Base-by-base conservation (phyloP, 2,329 filamentous ascomycete genomes). In the Karstenula rhodostoma region DNA sequence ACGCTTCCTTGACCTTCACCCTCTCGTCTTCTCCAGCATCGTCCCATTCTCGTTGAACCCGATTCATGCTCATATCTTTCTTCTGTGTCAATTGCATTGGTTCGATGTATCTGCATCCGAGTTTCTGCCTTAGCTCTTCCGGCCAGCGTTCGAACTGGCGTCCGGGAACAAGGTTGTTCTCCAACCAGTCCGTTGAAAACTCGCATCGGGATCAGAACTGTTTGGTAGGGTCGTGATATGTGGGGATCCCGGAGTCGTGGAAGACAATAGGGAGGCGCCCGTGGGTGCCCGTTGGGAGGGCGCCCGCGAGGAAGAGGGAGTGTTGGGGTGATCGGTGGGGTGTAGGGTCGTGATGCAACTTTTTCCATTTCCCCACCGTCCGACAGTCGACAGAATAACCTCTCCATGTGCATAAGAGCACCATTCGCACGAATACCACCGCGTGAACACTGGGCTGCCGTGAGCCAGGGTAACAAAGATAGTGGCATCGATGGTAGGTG, bases 1-100 rank as follows among this genome's bases (percentile, higher is more conserved):
- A 65, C 22, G 19, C 52, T 9, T 53, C 46, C 54, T 59, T 44
- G 23, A 64, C 50, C 35, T 58, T 33, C 44, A 40, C 44, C 37
- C 40, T 33, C 46, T 51, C 25, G 25, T 29, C 42, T 9, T 32
- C 33, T 19, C 10, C 19, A 27, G 43, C 19, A 4, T 46, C 22
- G 23, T 46, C 23, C 43, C 42, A 44, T n/a, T 46, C 43, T 13
- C 19, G 23, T 4, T 46, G 43, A 13, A 46, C 10, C 12, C 43
- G 43, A 2, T 46, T 46, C 43, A 25, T 10, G 13, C 22, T 27
- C 2, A 46, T 12, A 46, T 23, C 9, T 4, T 13, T 23, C 5
- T 23, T 46, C 23, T 46, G n/a, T 13, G 25, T 23, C 43, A 46
- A 10, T 10, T 10, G 9, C 12, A 22, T 12, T 9, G 25, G 25